phyloP scores from a whole-genome alignment of 2,329 filamentous ascomycete genomes.

The Xenosphaeropsis pyriputrescens region DNA sequence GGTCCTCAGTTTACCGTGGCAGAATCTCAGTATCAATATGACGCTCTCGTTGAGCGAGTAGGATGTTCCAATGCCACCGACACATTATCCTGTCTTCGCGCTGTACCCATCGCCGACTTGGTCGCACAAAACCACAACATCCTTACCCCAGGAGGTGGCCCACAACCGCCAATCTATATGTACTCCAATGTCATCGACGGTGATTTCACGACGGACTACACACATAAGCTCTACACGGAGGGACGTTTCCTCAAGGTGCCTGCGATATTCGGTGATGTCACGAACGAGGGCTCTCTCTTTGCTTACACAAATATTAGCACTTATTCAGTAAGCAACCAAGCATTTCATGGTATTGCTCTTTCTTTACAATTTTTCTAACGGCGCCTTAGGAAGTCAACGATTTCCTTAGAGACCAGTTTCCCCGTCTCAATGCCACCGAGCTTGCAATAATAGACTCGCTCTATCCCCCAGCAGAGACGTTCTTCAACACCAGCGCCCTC shows the following conservation, averaged over 20 bases:
- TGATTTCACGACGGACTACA: conserved; percentile 31
- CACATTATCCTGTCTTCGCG: conserved; percentile 30
- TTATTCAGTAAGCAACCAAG: conserved; percentile 6
- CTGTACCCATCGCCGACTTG: conserved; percentile 24
- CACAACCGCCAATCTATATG: conserved; percentile 28
- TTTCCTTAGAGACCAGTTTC: conserved; percentile 44
- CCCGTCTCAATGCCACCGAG: conserved; percentile 33
- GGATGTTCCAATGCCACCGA: conserved; percentile 22
- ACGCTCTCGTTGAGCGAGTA: conserved; percentile 28
- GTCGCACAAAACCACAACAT: conserved; percentile 27
- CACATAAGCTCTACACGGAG: conserved; percentile 30
- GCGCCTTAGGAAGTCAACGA: conserved; percentile 26
- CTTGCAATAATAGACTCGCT: conserved; percentile 33
- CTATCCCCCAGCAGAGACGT: conserved; percentile 33
- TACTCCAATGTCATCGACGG: conserved; percentile 40
- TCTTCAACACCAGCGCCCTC: conserved; percentile 35
- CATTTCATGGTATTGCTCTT: too few species aligned
- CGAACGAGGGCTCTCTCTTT: conserved; percentile 52
- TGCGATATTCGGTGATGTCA: conserved; percentile 38
- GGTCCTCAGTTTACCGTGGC: conserved; percentile 28
- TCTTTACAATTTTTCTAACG: too few species aligned
- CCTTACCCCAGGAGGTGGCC: conserved; percentile 18
- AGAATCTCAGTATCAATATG: conserved; percentile 36
- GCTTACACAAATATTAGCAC: conserved; percentile 32
- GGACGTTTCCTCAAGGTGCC: conserved; percentile 39